Percentiles rank a stretch among this genome's conserved stretches.
phyloP scores from a whole-genome alignment of 306 rosid genomes.

The Rosa rugosa region DNA sequence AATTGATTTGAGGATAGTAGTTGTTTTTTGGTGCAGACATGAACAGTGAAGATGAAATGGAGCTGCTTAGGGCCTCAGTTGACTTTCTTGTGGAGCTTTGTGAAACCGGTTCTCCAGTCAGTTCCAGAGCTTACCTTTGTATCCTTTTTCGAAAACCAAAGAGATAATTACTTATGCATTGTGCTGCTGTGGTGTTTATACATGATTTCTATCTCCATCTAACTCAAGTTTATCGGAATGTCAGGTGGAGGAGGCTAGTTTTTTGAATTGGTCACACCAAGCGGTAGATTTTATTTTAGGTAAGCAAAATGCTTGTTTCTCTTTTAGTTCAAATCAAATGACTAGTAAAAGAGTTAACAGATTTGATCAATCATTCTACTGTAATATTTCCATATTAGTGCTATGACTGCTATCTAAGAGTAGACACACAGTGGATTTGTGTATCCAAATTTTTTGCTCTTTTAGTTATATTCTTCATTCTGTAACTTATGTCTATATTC shows the following conservation, averaged over 20 bases:
- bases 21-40: constrained; percentile 39
- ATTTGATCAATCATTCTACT: background rate
- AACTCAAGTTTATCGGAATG: constrained; percentile 8
- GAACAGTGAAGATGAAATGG: constrained; percentile 59
- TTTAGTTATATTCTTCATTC: background rate
- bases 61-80: constrained; percentile 73
- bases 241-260: constrained; percentile 64
- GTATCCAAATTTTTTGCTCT: background rate
- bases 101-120: constrained; percentile 60
- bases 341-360: background rate
- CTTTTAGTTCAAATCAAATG: background rate
- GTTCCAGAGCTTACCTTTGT: constrained; percentile 14
- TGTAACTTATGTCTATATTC: constrained; percentile 16
- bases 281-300: constrained; percentile 89
- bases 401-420: background rate
- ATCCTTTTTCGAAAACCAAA: background rate
- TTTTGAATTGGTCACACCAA: constrained; percentile 76
- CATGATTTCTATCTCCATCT: background rate
- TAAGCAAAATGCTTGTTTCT: constrained; percentile 23
- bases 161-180: background rate
- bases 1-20: background rate
- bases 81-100: constrained; percentile 90
- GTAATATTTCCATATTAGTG: background rate
- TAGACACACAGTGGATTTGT: background rate
- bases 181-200: background rate